Percentiles rank a stretch among this genome's conserved stretches.
Conservation (phyloP, 192 early-diverging fungal genomes). For the Coemansia sp. region DNA sequence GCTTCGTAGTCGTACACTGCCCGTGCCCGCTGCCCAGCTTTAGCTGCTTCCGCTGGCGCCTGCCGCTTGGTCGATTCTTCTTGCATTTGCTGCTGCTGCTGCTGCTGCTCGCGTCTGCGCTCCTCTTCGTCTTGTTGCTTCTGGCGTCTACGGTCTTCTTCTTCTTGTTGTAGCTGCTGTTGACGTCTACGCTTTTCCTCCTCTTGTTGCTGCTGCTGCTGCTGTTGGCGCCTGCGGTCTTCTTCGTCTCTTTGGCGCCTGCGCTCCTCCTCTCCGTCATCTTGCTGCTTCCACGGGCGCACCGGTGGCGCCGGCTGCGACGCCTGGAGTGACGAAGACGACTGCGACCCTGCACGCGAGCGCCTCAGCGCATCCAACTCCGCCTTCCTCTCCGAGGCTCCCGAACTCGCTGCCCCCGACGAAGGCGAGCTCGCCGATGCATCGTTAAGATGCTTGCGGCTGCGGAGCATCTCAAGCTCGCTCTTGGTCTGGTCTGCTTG, state of each 20-base stretch:
- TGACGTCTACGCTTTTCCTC: conserved; percentile 58
- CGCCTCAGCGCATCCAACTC: conserved; percentile 49
- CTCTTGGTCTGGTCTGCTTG: conserved; percentile 57
- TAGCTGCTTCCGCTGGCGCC: conserved; percentile 17
- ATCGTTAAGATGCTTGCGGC: conserved; percentile 42
- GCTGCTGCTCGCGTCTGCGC: conserved; percentile 15
- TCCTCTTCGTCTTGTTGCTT: conserved; percentile 43
- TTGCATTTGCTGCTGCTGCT: conserved; percentile 12
- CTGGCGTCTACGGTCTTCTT: conserved; percentile 58
- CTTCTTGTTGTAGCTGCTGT: conserved; percentile 47
- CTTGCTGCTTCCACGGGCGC: conserved; percentile 29
- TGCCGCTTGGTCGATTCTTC: background rate
- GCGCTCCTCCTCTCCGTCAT: conserved; percentile 16
- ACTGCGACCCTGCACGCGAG: conserved; percentile 37
- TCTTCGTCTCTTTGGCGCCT: conserved; percentile 24
- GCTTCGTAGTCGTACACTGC: conserved; percentile 80
- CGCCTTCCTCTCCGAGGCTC: conserved; percentile 35
- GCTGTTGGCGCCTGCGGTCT: conserved; percentile 24
- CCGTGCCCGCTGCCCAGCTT: conserved; percentile 28
- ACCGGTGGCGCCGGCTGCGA: conserved; percentile 22
- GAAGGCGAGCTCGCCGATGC: conserved; percentile 22
- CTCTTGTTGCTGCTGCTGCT: no score
- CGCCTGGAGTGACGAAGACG: conserved; percentile 8
- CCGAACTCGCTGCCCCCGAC: background rate
- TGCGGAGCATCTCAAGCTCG: conserved; percentile 56